phyloP scores from a whole-genome alignment of 2,329 filamentous ascomycete genomes.

The Lachnellula hyalina region DNA sequence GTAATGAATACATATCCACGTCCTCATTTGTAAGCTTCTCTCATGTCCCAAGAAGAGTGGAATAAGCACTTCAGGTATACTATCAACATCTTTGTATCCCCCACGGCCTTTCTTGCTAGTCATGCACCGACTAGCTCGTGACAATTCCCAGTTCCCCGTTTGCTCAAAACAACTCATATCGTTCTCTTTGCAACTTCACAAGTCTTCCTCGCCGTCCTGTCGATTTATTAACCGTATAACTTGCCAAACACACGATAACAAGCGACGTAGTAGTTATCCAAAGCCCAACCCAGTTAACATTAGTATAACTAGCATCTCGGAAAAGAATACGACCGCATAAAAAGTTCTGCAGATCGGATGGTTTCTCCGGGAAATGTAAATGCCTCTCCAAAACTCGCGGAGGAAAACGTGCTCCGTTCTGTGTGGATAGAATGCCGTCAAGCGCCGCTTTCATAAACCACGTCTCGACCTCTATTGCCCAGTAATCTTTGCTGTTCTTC shows the following conservation, averaged over 20 bases:
- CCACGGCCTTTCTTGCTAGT: too few relatives aligned
- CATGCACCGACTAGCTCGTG: too few relatives aligned
- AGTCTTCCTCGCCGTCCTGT: not conserved
- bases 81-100: too few relatives aligned
- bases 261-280: not conserved
- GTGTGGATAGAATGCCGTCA: not conserved
- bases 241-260: not conserved
- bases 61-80: too few relatives aligned
- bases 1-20: too few relatives aligned
- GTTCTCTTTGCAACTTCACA: not conserved
- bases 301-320: not conserved
- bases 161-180: too few relatives aligned
- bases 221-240: not conserved
- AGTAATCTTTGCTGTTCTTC: not conserved
- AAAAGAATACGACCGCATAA: not conserved
- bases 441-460: not conserved
- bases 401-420: not conserved
- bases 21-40: too few relatives aligned
- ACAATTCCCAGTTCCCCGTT: too few relatives aligned
- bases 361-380: not conserved
- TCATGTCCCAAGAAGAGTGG: too few relatives aligned
- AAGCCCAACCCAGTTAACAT: not conserved
- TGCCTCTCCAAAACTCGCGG: not conserved
- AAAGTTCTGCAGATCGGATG: not conserved
- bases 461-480: not conserved